Percentiles rank a stretch among this genome's conserved stretches.
Conservation (phyloP, 805 yeast species). For the Starmerella roubikii region DNA sequence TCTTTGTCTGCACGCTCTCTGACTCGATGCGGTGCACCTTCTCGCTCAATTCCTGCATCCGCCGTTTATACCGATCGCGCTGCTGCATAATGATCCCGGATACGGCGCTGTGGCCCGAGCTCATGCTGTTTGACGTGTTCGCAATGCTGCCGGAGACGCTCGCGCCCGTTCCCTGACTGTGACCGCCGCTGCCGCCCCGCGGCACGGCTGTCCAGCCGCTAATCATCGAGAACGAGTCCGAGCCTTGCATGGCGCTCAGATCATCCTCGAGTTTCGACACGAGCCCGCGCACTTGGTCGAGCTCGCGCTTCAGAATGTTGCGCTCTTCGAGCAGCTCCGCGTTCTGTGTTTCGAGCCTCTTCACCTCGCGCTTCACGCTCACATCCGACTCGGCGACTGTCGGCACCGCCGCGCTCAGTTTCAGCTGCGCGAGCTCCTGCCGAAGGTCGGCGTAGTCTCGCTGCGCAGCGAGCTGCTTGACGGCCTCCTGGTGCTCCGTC, state of each 20-base stretch:
- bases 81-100: constrained; percentile 85
- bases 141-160: constrained; percentile 20
- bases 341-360: constrained; percentile 1
- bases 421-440: constrained; percentile 4
- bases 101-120: constrained; percentile 15
- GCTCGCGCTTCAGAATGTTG: constrained; percentile 10
- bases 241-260: constrained; percentile 27
- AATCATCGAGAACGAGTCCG: constrained; percentile 24
- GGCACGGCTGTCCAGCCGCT: constrained; percentile 27
- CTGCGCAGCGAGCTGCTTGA: constrained; percentile 12
- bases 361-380: background rate
- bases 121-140: constrained; percentile 19
- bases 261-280: constrained; percentile 65
- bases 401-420: background rate
- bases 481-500: constrained; percentile 3
- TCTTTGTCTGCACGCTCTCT: constrained; percentile 44
- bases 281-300: constrained; percentile 30
- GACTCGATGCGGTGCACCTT: constrained; percentile 49
- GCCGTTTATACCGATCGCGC: constrained; percentile 80
- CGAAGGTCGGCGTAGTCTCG: constrained; percentile 66
- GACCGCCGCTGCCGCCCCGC: constrained; percentile 23
- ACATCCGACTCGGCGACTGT: background rate
- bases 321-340: constrained; percentile 3
- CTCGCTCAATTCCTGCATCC: constrained; percentile 72
- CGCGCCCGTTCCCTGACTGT: background rate